Base-by-base conservation (phyloP, 1,284 basidiomycete species). In the Trichosporon asahii region DNA sequence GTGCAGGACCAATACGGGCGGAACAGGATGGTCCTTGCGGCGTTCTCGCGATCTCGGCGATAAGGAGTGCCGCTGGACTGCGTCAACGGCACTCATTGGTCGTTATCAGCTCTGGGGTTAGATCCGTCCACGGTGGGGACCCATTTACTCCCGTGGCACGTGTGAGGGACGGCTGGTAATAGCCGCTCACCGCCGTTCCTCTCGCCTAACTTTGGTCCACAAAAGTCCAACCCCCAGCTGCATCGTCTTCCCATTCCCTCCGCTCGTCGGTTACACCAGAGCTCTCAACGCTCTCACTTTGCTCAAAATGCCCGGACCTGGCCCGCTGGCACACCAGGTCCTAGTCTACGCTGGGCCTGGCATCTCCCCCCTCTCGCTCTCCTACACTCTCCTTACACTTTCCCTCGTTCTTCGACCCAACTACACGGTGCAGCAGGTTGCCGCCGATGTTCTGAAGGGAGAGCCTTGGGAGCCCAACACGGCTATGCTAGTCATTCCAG, bases 341-440 rank as follows among this genome's bases (percentile, higher is more conserved):
- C 87, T 94, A 69, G 88, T 94, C 55, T 93, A 93, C 81, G 86
- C 90, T 61, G 91, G 90, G 2, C 88, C 90, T 25, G 90, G 92
- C 67, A 87, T 89, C 21, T 85, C 87, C 29, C 86, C 86, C 57
- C 79, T 87, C 11, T 90, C 91, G 1, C 82, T 89, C 40, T 84
- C 86, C 1, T 85, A 89, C 75, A 86, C 88, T 1, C 80, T 89
- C 40, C 78, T 85, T 0, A 85, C 86, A 8, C 87, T 95, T 35
- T 86, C 87, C 40, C 83, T 86, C 7, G 78, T 90, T 35, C 87
- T 94, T 15, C 77, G 86, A 8, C 90, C 92, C 0, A 87, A 90
- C 80, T 95, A 94, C 81, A 88, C 91, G 15, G 89, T 95, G 44
- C 91, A 93, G 71, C 81, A 88, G 2, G 86, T 94, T 67, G 84